Conservation (phyloP, 345 rosid species). For the Camelina neglecta region DNA sequence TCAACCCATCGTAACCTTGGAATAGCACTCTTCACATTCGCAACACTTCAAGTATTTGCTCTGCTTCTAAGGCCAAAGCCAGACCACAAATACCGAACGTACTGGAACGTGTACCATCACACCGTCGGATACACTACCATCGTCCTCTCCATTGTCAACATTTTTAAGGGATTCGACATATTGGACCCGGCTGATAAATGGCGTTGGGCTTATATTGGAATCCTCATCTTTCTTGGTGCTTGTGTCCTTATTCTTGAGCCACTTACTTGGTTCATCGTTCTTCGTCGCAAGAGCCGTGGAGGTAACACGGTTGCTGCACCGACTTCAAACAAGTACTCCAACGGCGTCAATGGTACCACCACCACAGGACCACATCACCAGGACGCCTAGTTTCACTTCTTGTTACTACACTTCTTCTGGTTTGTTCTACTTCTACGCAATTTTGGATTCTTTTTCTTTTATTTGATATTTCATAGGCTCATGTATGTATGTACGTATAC, state of each 20-base stretch:
- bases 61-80: constrained; percentile 85
- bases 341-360: constrained; percentile 50
- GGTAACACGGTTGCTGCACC: constrained; percentile 37
- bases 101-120: constrained; percentile 94
- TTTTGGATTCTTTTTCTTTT: constrained; percentile 30
- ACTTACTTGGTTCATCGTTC: constrained; percentile 73
- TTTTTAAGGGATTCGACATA: constrained; percentile 72
- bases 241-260: constrained; percentile 59
- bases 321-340: constrained; percentile 42
- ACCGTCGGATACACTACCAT: constrained; percentile 69
- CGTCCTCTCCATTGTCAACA: constrained; percentile 61
- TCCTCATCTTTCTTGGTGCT: constrained; percentile 63
- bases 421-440: constrained; percentile 19
- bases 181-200: constrained; percentile 62
- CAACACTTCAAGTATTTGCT: constrained; percentile 90
- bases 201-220: constrained; percentile 61
- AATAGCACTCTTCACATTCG: constrained; percentile 66
- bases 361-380: constrained; percentile 39
- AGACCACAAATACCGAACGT: constrained; percentile 78
- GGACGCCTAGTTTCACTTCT: constrained; percentile 39
- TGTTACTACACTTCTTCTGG: constrained; percentile 15
- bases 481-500: constrained; percentile 26
- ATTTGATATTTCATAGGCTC: constrained; percentile 31
- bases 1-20: constrained; percentile 74
- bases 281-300: constrained; percentile 57